Evolutionary conservation across 345 rosid species (phyloP), one percentile per base, ranked within the genome.

Genomic region (Boechera stricta): DNA sequence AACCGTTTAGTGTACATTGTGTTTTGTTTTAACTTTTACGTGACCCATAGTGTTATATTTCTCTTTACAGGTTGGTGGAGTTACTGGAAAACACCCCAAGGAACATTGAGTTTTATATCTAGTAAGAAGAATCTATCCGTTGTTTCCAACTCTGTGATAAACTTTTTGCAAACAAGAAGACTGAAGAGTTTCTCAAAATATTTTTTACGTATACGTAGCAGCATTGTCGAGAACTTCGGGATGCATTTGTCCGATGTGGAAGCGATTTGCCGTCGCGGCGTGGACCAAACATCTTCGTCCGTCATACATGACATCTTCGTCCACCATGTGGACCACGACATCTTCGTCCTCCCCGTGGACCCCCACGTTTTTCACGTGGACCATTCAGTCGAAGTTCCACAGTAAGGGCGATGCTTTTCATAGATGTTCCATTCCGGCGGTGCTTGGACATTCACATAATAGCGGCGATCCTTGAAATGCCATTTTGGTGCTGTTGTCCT

Each of bases 391-490:
- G 88, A 91, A 65, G 84, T 91, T 91, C 69, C 93, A 87, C 52
- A 96, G 96, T 84, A 91, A 31, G 98, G 97, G 0, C 81, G 47
- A 94, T 92, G 98, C 97, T 92, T 29, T 92, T 94, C 61, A 95
- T 94, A 79, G 92, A 97, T 32, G 97, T 94, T 74, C 98, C 93
- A 32, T 94, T 94, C 74, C 97, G n/a, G n/a, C n/a, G 98, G 97
- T 71, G 93, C 94, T 29, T 91, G 97, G 98, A 94, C 96, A 1
- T 96, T 97, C 58, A 97, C 97, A 85, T 87, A 68, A 84, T 92
- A 66, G 95, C 97, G 65, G 86, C 97, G 1, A 75, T 92, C 74
- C 97, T 94, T 57, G 92, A 88, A 80, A 90, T 94, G 93, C 97
- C 95, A 7, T 94, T 92, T 68, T 90, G 95, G 97, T 24, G 97